A percentile compares a stretch with the other conserved stretches of the same genome.
Conservation (phyloP, 148 eudicot species). For the Rhododendron vialii region DNA sequence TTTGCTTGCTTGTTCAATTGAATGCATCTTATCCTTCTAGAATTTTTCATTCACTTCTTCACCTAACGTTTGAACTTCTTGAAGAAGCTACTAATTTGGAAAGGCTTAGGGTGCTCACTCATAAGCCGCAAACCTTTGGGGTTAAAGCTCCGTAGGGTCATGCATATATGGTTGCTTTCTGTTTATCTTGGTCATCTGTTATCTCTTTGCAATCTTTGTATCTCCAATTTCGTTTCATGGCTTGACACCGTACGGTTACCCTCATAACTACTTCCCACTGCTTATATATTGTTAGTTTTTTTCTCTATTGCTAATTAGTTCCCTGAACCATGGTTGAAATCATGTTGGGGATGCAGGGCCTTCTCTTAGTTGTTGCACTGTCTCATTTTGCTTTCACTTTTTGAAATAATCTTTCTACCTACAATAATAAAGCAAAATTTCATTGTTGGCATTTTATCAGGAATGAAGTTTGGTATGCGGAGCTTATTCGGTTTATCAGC, state of each 20-base stretch:
- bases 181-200: background rate
- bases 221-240: background rate
- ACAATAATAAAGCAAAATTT: background rate
- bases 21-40: background rate
- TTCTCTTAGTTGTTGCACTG: background rate
- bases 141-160: background rate
- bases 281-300: background rate
- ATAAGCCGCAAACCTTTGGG: background rate
- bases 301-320: background rate
- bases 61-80: background rate
- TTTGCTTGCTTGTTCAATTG: background rate
- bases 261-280: background rate
- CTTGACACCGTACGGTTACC: background rate
- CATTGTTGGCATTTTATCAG: slow-evolving; percentile 2
- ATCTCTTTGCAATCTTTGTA: background rate
- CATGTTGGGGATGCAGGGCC: background rate
- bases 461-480: slow-evolving; percentile 12
- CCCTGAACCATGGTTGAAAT: background rate
- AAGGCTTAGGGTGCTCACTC: background rate
- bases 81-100: background rate
- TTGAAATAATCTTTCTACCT: background rate
- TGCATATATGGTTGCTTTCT: background rate
- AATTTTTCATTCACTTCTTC: background rate
- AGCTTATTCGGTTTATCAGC: slow-evolving; percentile 18
- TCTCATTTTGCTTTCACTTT: background rate